Conservation (phyloP, 2,329 filamentous ascomycete genomes). For the Emmonsiellopsis sp. region DNA sequence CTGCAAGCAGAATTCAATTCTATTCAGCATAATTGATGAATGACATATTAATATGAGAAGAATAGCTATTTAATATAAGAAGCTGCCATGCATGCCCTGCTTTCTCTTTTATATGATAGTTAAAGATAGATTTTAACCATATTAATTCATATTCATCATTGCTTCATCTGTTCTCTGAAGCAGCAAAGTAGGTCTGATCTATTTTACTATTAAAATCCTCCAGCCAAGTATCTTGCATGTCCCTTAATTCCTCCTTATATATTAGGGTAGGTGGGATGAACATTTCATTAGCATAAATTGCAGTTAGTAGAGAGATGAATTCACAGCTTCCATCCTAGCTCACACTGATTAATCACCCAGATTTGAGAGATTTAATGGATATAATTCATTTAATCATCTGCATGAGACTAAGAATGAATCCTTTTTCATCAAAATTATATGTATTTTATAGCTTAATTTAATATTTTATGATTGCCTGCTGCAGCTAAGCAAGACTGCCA, state of each 20-base stretch:
- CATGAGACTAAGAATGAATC: background rate
- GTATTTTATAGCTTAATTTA: constrained; percentile 4
- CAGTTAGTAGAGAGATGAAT: constrained; percentile 3
- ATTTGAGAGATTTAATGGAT: background rate
- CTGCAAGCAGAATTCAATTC: too few species aligned
- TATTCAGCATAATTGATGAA: too few species aligned
- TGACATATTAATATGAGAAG: too few species aligned
- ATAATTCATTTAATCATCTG: constrained; percentile 4
- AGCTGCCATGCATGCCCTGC: rapidly evolving
- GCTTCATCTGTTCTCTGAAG: background rate
- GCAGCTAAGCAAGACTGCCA: background rate
- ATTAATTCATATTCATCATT: constrained; percentile 2
- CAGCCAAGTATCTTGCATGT: too few species aligned
- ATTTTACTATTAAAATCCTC: too few species aligned
- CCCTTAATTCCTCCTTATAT: background rate
- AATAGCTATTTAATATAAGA: too few species aligned
- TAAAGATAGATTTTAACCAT: too few species aligned
- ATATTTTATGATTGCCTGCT: constrained; percentile 3
- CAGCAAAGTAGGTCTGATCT: too few species aligned
- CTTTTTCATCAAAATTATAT: constrained; percentile 10
- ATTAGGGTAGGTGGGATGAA: background rate
- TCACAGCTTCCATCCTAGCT: background rate
- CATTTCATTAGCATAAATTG: background rate
- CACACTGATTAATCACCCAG: background rate
- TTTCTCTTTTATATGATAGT: too few species aligned